These are phyloP conservation scores for Hypoxylon sp. DNA, from an alignment of 2,329 filamentous ascomycete genomes.

Conservation along the genomic window DNA sequence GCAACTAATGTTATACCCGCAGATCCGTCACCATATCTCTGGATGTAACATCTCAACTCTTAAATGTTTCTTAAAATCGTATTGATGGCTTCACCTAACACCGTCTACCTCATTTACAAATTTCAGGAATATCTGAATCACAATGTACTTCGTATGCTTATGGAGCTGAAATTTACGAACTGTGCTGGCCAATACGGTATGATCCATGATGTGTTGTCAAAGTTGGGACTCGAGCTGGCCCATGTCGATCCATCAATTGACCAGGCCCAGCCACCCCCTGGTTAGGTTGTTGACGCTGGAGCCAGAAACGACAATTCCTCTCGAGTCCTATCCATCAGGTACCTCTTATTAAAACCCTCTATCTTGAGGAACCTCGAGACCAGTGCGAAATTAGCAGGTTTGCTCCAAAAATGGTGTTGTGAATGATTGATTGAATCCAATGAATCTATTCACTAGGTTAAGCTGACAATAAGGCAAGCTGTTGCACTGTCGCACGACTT, in stretches of 20 bases:
- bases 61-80: background rate
- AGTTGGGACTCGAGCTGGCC: conserved; percentile 20
- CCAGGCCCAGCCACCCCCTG: conserved; percentile 23
- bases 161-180: conserved; percentile 19
- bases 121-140: background rate
- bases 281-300: conserved; percentile 23
- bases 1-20: too few species aligned
- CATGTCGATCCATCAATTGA: conserved; percentile 29
- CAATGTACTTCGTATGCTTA: conserved; percentile 1
- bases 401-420: conserved; percentile 7
- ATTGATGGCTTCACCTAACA: conserved; percentile 1
- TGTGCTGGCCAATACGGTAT: conserved; percentile 14
- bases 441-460: conserved; percentile 12
- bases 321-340: background rate
- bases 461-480: conserved; percentile 31
- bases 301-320: conserved; percentile 12
- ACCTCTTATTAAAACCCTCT: conserved; percentile 16
- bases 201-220: conserved; percentile 42
- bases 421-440: conserved; percentile 16
- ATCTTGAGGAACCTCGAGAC: background rate
- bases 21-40: background rate
- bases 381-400: conserved; percentile 18
- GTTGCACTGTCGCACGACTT: conserved; percentile 12
- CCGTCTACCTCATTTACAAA: conserved; percentile 8
- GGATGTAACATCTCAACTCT: conserved; percentile 3